A percentile compares a stretch with the other conserved stretches of the same genome.
These are phyloP conservation scores for Trichoderma endophyticum DNA, from an alignment of 2,329 filamentous ascomycete species.

Conservation along the genomic window DNA sequence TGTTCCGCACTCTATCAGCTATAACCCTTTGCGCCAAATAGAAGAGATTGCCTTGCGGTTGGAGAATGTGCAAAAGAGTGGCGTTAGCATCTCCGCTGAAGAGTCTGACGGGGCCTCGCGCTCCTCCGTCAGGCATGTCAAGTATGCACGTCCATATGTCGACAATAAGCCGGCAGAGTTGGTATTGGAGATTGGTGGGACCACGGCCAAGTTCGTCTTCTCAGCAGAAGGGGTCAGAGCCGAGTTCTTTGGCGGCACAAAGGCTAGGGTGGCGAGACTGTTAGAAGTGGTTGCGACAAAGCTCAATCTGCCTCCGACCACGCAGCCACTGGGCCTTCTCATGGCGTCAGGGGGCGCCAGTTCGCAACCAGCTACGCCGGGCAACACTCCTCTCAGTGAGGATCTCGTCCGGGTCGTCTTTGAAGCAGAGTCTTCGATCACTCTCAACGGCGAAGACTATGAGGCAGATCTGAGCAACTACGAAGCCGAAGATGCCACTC, in stretches of 20 bases:
- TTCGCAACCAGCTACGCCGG: conserved; percentile 62
- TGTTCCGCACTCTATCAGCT: conserved; percentile 71
- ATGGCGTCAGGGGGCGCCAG: conserved; percentile 62
- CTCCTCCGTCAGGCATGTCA: conserved; percentile 54
- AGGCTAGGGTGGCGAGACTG: conserved; percentile 66
- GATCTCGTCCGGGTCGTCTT: conserved; percentile 65
- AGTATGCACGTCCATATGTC: conserved; percentile 82
- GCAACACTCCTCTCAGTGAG: conserved; percentile 66
- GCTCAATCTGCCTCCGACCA: conserved; percentile 62
- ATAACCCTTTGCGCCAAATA: conserved; percentile 65
- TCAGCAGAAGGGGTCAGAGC: conserved; percentile 44
- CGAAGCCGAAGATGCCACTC: conserved; percentile 26
- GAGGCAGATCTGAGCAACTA: conserved; percentile 21
- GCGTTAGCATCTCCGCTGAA: conserved; percentile 64
- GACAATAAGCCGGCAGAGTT: conserved; percentile 72
- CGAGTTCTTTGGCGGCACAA: conserved; percentile 70
- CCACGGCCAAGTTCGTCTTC: conserved; percentile 58
- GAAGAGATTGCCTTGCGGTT: conserved; percentile 77
- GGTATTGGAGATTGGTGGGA: conserved; percentile 73
- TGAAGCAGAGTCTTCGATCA: conserved; percentile 56
- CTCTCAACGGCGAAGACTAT: conserved; percentile 55
- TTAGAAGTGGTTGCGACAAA: conserved; percentile 81
- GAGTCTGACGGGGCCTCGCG: conserved; percentile 19
- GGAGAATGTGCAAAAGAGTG: conserved; percentile 85
- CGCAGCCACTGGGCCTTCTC: conserved; percentile 61